Base-by-base conservation (phyloP, 1,139 yeast species). In the Magnusiomyces tetraspermus region DNA sequence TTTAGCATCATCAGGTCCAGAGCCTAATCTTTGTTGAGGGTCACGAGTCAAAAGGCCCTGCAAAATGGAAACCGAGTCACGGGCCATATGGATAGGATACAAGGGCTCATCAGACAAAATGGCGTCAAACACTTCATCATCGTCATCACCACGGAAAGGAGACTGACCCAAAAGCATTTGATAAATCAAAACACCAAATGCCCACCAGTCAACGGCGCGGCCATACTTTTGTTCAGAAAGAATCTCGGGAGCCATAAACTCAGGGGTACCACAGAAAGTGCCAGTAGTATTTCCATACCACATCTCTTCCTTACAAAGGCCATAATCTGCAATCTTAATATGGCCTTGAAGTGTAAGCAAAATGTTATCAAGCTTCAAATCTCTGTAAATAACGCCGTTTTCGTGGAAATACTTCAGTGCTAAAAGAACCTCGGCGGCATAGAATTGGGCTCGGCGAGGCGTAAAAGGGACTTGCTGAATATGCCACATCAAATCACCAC, bases 401-500 rank as follows among this genome's bases (percentile, higher is more conserved):
- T 89, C 96, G 70, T 92, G 99, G 76, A 92, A 85, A 67, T 88
- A 86, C 65, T 92, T 86, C 65, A 92, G 75, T 0, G 95, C 98
- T 52, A 92, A 71, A 59, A 90, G 75, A 1, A 94, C 97, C 68
- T 92, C 98, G 50, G 97, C 95, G 1, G 98, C 97, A 69, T 92
- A 94, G 66, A 89, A 92, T 69, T 90, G 94, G 17, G 98, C 98
- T 60, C 97, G 77, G 60, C 86, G 81, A 22, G 92, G 85, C 1
- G 96, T 83, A 65, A 92, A 85, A 62, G 94, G 77, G 54, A 87
- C 86, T 65, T 88, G 88, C 68, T 92, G 98, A 63, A 92, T 94
- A 67, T 92, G 99, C 95, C 97, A 89, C 98, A 92, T 92, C 65
- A 92, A 78, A 72, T 92, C 99, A 67, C 99, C 99, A 54, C 98